Percentiles rank a stretch among this genome's conserved stretches.
Conservation (phyloP, 208 protist species). For the Trypanosoma theileri region DNA sequence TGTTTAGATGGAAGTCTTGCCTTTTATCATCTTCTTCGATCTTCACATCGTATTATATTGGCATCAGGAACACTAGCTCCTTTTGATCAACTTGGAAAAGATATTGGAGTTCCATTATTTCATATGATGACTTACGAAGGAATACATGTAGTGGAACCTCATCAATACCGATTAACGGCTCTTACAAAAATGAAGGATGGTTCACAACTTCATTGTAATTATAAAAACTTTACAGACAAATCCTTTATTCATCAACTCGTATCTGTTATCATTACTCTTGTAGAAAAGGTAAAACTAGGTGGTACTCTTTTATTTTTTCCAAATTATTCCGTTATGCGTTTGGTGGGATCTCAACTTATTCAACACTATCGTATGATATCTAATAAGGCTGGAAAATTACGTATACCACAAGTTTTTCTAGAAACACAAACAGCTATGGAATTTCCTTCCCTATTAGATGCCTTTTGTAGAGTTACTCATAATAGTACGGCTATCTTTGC, state of each 20-base stretch:
- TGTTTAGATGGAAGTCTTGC: constrained; percentile 79
- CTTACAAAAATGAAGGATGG: constrained; percentile 33
- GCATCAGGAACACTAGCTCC: constrained; percentile 95
- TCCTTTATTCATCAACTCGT: constrained; percentile 56
- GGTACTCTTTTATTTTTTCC: constrained; percentile 95
- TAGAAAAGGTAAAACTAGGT: constrained; percentile 48
- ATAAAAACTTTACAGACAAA: constrained; percentile 34
- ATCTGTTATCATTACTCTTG: constrained; percentile 38
- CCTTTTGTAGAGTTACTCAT: constrained; percentile 13
- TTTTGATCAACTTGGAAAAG: constrained; percentile 74
- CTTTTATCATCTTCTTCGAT: constrained; percentile 54
- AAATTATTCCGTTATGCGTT: constrained; percentile 57
- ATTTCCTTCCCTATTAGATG: constrained; percentile 20
- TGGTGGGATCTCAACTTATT: constrained; percentile 21
- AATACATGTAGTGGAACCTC: constrained; percentile 41
- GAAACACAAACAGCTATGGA: constrained; percentile 22
- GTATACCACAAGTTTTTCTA: constrained; percentile 16
- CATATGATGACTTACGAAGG: constrained; percentile 62
- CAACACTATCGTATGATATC: background rate
- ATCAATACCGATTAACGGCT: constrained; percentile 39
- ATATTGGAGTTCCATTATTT: constrained; percentile 61
- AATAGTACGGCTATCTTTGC: constrained; percentile 62
- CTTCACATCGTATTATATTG: constrained; percentile 83
- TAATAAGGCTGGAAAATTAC: background rate
- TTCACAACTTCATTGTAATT: constrained; percentile 60